Evolutionary conservation across 768 basidiomycete genomes (phyloP).

Genomic region (Lentinula sp.): DNA sequence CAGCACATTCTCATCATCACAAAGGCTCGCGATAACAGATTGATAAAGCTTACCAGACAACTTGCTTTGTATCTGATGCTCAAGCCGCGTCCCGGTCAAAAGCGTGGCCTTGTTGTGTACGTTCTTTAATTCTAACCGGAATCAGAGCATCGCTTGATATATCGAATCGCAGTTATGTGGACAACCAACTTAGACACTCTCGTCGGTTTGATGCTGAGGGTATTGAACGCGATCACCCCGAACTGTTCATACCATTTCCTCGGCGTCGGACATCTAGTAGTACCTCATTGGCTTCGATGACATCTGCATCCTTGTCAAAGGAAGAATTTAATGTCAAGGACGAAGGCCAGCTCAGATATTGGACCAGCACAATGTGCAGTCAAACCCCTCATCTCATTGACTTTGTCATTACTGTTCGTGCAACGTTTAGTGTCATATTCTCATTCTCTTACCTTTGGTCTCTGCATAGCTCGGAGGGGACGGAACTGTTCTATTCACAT

Average conservation of each 20-base stretch:
- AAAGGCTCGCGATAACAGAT: conserved; percentile 93
- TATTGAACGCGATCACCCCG: conserved; percentile 79
- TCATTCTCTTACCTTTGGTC: background rate
- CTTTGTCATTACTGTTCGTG: conserved; percentile 90
- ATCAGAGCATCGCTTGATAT: conserved; percentile 4
- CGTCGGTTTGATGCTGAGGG: conserved; percentile 93
- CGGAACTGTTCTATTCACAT: conserved; percentile 97
- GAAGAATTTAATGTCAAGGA: conserved; percentile 40
- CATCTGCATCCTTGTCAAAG: conserved; percentile 36
- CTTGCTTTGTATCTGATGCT: conserved; percentile 94
- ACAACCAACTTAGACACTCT: conserved; percentile 82
- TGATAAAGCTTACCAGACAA: conserved; percentile 92
- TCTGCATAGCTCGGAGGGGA: conserved; percentile 84
- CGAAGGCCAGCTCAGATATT: conserved; percentile 93
- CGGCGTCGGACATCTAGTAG: conserved; percentile 68
- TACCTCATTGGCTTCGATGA: conserved; percentile 52
- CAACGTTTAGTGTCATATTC: background rate
- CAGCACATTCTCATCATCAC: conserved; percentile 94
- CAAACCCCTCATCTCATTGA: conserved; percentile 90
- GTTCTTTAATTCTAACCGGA: conserved; percentile 11
- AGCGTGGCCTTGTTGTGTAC: conserved; percentile 84
- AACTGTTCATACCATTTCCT: conserved; percentile 77
- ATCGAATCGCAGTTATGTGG: conserved; percentile 69
- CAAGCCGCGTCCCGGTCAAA: conserved; percentile 57
- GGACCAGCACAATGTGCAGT: conserved; percentile 96